These are phyloP conservation scores for Claviceps maximensis DNA, from an alignment of 2,329 filamentous ascomycete genomes.

Conservation along the genomic window DNA sequence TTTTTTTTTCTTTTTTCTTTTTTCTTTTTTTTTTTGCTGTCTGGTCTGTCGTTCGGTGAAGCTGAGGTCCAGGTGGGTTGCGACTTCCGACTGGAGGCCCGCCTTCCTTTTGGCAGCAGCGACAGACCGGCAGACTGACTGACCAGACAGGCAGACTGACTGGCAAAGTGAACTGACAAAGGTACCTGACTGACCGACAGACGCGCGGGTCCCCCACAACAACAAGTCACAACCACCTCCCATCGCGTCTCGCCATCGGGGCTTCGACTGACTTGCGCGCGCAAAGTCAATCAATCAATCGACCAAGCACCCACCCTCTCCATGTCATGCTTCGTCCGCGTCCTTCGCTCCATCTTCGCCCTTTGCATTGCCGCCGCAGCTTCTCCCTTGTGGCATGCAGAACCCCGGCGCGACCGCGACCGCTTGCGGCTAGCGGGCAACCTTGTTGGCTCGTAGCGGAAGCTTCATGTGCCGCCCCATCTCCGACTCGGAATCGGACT, in stretches of 20 bases:
- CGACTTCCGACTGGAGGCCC: too few relatives aligned
- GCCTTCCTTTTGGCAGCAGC: too few relatives aligned
- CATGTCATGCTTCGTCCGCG: slow-evolving; percentile 9
- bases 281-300: too few relatives aligned
- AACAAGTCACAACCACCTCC: neutral
- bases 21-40: too few relatives aligned
- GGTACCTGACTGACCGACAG: too few relatives aligned
- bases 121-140: too few relatives aligned
- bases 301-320: neutral
- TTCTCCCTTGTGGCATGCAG: neutral
- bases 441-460: neutral
- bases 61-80: too few relatives aligned
- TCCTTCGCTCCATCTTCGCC: slow-evolving; percentile 2
- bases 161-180: too few relatives aligned
- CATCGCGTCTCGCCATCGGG: neutral
- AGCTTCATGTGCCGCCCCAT: neutral
- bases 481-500: slow-evolving; percentile 15
- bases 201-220: too few relatives aligned
- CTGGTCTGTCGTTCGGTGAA: too few relatives aligned
- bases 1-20: too few relatives aligned
- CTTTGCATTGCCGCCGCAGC: slow-evolving; percentile 1
- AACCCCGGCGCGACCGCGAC: neutral
- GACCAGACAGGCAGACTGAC: too few relatives aligned
- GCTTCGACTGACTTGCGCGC: neutral
- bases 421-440: neutral